Percentiles rank a stretch among this genome's conserved stretches.
Conservation (phyloP, 2,329 filamentous ascomycete genomes). For the Rutstroemia sp. region DNA sequence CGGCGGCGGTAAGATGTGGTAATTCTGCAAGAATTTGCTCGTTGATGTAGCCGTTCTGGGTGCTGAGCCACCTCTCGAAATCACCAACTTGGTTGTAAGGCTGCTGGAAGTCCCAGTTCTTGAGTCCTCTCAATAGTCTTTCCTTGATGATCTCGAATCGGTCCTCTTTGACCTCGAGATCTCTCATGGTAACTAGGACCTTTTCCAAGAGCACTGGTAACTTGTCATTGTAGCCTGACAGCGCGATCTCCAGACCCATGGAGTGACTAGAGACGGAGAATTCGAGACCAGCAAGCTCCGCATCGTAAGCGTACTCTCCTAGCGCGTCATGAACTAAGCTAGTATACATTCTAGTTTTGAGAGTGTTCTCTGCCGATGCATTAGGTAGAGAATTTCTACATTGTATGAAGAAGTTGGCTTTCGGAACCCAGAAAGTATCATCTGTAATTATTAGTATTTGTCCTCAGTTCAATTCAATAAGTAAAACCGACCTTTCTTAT, state of each 20-base stretch:
- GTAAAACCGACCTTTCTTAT: conserved; percentile 58
- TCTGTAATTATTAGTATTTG: conserved; percentile 38
- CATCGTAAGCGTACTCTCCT: conserved; percentile 92
- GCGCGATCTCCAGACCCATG: conserved; percentile 67
- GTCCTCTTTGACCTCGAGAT: conserved; percentile 76
- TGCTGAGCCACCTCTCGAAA: conserved; percentile 73
- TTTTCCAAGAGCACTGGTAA: conserved; percentile 85
- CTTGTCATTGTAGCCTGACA: conserved; percentile 95
- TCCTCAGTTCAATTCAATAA: background rate
- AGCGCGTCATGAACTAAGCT: conserved; percentile 83
- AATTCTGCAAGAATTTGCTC: conserved; percentile 76
- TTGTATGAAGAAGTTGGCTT: conserved; percentile 78
- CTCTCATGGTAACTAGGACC: conserved; percentile 74
- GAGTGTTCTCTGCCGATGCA: conserved; percentile 67
- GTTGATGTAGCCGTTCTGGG: conserved; percentile 69
- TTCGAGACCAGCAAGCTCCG: conserved; percentile 80
- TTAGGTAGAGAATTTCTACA: conserved; percentile 73
- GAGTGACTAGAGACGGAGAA: conserved; percentile 71
- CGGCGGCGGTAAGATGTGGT: conserved; percentile 63
- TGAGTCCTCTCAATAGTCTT: conserved; percentile 64
- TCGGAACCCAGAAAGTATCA: conserved; percentile 96
- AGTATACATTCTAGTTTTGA: conserved; percentile 74
- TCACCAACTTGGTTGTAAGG: conserved; percentile 84
- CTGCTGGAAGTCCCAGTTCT: conserved; percentile 82
- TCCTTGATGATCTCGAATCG: conserved; percentile 91